Percentiles rank a stretch among this genome's conserved stretches.
Conservation (phyloP, 805 yeast genomes). For the Candida silvicultrix region DNA sequence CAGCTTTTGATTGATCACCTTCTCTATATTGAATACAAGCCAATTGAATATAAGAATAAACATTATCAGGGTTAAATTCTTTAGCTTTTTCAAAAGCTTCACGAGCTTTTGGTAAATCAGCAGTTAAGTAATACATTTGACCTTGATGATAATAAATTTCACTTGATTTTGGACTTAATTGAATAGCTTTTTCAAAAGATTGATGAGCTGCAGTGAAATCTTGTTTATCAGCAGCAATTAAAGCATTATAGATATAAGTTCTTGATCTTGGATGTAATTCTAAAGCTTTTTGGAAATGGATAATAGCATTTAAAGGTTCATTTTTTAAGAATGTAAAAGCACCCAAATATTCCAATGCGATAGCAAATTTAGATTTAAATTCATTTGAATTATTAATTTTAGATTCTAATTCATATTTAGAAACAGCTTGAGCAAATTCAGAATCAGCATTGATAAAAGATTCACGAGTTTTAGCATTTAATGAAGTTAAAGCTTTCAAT, state of each 20-base stretch:
- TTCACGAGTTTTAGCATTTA: constrained; percentile 36
- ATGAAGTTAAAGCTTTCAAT: constrained; percentile 54
- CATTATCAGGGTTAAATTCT: constrained; percentile 65
- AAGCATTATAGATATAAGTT: constrained; percentile 75
- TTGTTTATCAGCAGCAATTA: constrained; percentile 76
- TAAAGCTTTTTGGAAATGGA: constrained; percentile 59
- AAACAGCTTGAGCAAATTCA: constrained; percentile 49
- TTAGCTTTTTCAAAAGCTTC: constrained; percentile 71
- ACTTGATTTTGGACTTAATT: constrained; percentile 61
- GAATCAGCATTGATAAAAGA: constrained; percentile 32
- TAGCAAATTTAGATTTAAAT: constrained; percentile 39
- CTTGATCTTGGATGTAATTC: constrained; percentile 69
- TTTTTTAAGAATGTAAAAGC: constrained; percentile 78
- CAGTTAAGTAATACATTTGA: constrained; percentile 80
- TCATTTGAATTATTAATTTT: constrained; percentile 18
- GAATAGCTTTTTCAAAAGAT: constrained; percentile 68
- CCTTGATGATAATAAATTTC: constrained; percentile 93
- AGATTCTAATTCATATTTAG: constrained; percentile 20
- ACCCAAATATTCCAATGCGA: constrained; percentile 81
- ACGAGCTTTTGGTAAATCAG: constrained; percentile 67
- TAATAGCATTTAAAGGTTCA: constrained; percentile 59
- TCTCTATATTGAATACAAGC: constrained; percentile 89
- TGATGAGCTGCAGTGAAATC: constrained; percentile 61
- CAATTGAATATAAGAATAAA: constrained; percentile 83
- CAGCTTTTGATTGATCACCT: constrained; percentile 52